A percentile compares a stretch with the other conserved stretches of the same genome.
These are phyloP conservation scores for Immersiporthe knoxdaviesiana DNA, from an alignment of 2,329 filamentous ascomycete genomes.

Conservation along the genomic window DNA sequence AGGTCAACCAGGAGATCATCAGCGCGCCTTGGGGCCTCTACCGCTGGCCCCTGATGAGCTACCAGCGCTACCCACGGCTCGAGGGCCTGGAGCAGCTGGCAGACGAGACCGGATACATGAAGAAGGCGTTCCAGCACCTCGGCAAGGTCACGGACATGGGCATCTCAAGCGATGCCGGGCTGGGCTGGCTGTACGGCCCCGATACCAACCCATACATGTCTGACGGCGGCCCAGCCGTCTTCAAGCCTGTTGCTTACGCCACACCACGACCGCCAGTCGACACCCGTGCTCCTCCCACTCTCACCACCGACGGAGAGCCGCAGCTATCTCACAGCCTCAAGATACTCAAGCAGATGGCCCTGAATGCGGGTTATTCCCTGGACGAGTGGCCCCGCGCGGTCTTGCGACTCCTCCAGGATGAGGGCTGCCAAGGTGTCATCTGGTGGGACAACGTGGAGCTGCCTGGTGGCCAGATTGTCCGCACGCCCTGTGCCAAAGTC, in stretches of 20 bases:
- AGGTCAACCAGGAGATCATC: conserved; percentile 57
- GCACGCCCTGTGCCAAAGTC: conserved; percentile 32
- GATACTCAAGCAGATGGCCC: conserved; percentile 43
- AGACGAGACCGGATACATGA: conserved; percentile 64
- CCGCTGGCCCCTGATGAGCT: conserved; percentile 63
- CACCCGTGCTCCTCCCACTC: not conserved
- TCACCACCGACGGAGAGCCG: not conserved
- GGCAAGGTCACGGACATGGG: conserved; percentile 63
- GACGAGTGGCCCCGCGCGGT: conserved; percentile 41
- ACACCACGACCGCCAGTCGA: not conserved
- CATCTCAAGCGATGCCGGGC: conserved; percentile 67
- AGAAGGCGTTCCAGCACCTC: conserved; percentile 60
- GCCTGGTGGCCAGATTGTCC: conserved; percentile 34
- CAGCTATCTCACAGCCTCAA: conserved; percentile 18
- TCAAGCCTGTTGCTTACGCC: conserved; percentile 17
- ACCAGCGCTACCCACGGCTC: conserved; percentile 62
- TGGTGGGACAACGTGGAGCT: conserved; percentile 20
- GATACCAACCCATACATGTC: conserved; percentile 42
- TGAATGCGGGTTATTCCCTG: conserved; percentile 41
- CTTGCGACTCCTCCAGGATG: conserved; percentile 41
- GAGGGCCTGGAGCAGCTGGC: conserved; percentile 65
- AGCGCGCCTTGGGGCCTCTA: conserved; percentile 67
- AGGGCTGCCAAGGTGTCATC: conserved; percentile 34
- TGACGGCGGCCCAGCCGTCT: conserved; percentile 19
- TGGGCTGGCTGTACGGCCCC: conserved; percentile 68